These are phyloP conservation scores for Gossypium australe DNA, from an alignment of 345 rosid genomes.

Conservation along the genomic window DNA sequence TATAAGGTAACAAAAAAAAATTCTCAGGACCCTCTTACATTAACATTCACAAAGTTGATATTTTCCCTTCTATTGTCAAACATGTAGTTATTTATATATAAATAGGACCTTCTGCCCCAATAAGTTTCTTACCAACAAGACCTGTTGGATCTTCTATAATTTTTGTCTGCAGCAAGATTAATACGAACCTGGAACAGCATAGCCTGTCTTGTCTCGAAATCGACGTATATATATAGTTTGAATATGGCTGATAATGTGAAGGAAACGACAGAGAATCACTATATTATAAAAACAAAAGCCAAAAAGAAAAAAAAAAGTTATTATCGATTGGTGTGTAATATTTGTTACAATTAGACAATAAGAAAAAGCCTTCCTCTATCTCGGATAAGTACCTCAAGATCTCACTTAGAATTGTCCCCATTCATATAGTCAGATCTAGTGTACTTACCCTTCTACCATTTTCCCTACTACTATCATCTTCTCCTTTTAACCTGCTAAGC, in stretches of 20 bases:
- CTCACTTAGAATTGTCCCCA: conserved; percentile 80
- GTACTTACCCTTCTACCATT: conserved; percentile 62
- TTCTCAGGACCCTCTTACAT: background rate
- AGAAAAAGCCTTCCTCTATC: background rate
- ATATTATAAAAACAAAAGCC: background rate
- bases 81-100: background rate
- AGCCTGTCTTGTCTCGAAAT: background rate
- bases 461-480: conserved; percentile 19
- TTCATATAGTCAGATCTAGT: conserved; percentile 97
- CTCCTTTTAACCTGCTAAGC: conserved; percentile 35
- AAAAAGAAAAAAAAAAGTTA: background rate
- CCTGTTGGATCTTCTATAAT: background rate
- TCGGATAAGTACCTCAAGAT: conserved; percentile 78
- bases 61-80: background rate
- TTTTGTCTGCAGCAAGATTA: conserved; percentile 1
- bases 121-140: background rate
- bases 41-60: background rate
- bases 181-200: background rate
- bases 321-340: conserved; percentile 2
- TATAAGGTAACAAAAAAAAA: accelerated
- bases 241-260: background rate
- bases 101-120: background rate
- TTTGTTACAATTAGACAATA: background rate
- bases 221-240: background rate
- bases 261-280: background rate